These are phyloP conservation scores for Haematococcus sp. DNA, from an alignment of 139 green algal genomes.

Conservation along the genomic window DNA sequence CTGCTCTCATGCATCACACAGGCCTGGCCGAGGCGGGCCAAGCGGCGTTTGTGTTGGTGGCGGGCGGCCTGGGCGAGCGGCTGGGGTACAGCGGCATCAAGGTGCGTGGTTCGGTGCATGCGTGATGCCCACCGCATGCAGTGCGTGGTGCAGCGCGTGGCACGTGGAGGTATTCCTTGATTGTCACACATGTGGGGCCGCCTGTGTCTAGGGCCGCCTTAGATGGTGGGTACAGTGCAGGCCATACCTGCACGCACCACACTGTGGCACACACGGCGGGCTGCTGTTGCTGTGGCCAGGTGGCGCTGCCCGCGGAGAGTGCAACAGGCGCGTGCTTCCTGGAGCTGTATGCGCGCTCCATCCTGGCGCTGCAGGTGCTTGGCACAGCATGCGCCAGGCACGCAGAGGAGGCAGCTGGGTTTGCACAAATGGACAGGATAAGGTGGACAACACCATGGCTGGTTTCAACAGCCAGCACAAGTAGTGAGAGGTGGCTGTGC, in stretches of 20 bases:
- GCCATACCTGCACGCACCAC: not conserved
- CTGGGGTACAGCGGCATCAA: constrained; percentile 77
- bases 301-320: constrained; percentile 82
- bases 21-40: constrained; percentile 47
- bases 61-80: constrained; percentile 93
- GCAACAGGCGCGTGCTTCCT: constrained; percentile 83
- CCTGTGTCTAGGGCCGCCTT: not conserved
- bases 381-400: too few species aligned
- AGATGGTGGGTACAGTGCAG: not conserved
- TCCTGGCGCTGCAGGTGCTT: constrained; percentile 88
- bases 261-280: too few species aligned
- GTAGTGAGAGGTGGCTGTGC: too few species aligned
- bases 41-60: constrained; percentile 95
- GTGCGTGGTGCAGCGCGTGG: too few species aligned
- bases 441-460: too few species aligned
- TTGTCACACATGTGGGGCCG: too few species aligned
- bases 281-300: constrained; percentile 39
- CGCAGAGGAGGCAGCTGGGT: not conserved
- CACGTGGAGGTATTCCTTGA: too few species aligned
- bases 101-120: not conserved
- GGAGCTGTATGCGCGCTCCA: constrained; percentile 85
- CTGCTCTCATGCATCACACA: too few species aligned
- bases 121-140: not conserved
- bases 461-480: too few species aligned
- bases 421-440: too few species aligned